Conservation (phyloP, 805 yeast species). For the Yarrowia sp. region DNA sequence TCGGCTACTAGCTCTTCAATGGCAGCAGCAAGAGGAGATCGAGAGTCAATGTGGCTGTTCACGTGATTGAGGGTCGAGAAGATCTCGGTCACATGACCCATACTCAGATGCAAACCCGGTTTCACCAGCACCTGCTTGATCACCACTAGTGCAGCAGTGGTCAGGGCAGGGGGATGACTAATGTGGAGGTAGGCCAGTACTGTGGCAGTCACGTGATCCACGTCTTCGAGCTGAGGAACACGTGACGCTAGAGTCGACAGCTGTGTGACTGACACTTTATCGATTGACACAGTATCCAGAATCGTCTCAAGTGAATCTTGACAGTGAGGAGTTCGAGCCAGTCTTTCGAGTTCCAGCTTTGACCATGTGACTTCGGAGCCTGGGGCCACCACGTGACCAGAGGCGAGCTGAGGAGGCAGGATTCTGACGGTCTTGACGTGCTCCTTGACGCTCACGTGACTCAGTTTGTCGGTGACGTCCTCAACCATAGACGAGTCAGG, state of each 20-base stretch:
- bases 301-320: neutral
- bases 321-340: constrained; percentile 1
- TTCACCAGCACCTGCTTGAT: constrained; percentile 10
- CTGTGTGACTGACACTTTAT: constrained; percentile 14
- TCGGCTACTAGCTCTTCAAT: constrained; percentile 25
- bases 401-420: neutral
- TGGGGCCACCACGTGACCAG: neutral
- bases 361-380: constrained; percentile 17
- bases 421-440: neutral
- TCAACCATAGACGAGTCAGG: neutral
- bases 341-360: constrained; percentile 15
- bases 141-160: neutral
- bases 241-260: constrained; percentile 14
- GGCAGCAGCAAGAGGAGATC: constrained; percentile 19
- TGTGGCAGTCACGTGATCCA: constrained; percentile 9
- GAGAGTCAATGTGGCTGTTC: constrained; percentile 7
- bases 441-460: constrained; percentile 26
- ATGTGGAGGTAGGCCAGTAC: constrained; percentile 6
- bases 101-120: neutral
- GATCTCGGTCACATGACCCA: constrained; percentile 21
- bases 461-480: constrained; percentile 10
- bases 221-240: neutral
- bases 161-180: constrained; percentile 14
- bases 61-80: constrained; percentile 14
- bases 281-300: constrained; percentile 4